phyloP scores from a whole-genome alignment of 129 eudicot species.

The Arctium lappa region DNA sequence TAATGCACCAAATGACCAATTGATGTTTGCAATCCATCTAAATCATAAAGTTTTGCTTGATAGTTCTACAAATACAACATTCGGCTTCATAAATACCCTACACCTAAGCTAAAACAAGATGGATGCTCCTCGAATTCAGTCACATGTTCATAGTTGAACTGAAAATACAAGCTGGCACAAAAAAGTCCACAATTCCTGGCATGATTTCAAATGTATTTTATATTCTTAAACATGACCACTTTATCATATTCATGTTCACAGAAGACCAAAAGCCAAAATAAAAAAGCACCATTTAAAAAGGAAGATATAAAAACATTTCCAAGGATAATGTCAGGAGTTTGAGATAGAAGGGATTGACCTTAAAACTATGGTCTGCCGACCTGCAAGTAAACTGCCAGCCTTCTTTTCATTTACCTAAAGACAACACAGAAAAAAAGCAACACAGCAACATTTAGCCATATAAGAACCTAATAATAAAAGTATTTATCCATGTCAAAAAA shows the following conservation, averaged over 20 bases:
- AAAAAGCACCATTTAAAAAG: background rate
- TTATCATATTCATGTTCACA: background rate
- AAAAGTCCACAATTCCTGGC: background rate
- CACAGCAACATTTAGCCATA: background rate
- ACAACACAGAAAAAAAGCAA: slow-evolving; percentile 15
- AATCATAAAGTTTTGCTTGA: background rate
- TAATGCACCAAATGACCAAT: no score
- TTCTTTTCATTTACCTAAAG: slow-evolving; percentile 74
- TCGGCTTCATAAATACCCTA: background rate
- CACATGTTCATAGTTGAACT: background rate
- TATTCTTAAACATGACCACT: background rate
- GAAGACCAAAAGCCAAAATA: background rate
- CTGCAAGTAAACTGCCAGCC: slow-evolving; percentile 48
- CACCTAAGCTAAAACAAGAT: background rate
- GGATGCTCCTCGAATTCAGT: background rate
- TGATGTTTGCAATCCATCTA: background rate
- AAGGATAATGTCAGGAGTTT: background rate
- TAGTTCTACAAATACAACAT: background rate
- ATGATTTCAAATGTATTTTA: background rate
- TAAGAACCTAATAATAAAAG: slow-evolving; percentile 4
- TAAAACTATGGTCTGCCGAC: slow-evolving; percentile 56
- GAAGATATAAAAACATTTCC: background rate
- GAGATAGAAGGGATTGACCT: slow-evolving; percentile 41
- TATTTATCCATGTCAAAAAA: background rate
- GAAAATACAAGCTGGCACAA: background rate